Base-by-base conservation (phyloP, 2,329 filamentous ascomycete genomes). In the Ophiosphaerella korrae region DNA sequence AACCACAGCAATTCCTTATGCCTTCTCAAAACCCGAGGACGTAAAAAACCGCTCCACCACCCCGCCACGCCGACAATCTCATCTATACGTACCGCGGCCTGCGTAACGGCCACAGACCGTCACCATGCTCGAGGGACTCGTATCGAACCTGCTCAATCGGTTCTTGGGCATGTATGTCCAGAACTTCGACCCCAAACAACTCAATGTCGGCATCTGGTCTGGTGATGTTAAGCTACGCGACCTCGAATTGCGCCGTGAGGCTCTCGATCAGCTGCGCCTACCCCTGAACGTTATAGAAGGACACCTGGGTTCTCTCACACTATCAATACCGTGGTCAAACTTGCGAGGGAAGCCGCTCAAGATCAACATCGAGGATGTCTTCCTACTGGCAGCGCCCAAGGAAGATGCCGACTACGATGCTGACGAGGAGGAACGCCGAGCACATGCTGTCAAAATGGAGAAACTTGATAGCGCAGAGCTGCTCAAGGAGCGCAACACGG, bases 101-200 rank as follows among this genome's bases (percentile, higher is more conserved):
- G 88, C 88, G 85, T 88, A 70, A 91, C 84, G 88, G 83, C 85
- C 80, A 72, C 72, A 74, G 64, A 66, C 74, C 74, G 67, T 74
- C 78, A 82, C 74, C 69, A 99, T 99, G 94, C 86, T 99, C 79
- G 94, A 99, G 84, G 90, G 92, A 64, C 83, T 99, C 65, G 94
- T 97, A 59, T 92, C 94, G 67, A 95, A 93, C 77, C 83, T 99
- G 81, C 88, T 99, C 67, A 99, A 99, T 81, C 89, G 95, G 80
- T 97, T 99, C 78, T 80, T 99, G 85, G 95, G 94, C 83, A 96
- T 97, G 89, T 99, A 99, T 76, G 93, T 99, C 76, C 92, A 96
- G 83, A 97, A 99, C 78, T 99, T 99, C 74, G 94, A 99, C 76
- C 91, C 94, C 47, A 89, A 91, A 68, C 94, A 99, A 80, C 84